Base-by-base conservation (phyloP, 1,284 basidiomycete species). In the Exobasidium rhododendri region DNA sequence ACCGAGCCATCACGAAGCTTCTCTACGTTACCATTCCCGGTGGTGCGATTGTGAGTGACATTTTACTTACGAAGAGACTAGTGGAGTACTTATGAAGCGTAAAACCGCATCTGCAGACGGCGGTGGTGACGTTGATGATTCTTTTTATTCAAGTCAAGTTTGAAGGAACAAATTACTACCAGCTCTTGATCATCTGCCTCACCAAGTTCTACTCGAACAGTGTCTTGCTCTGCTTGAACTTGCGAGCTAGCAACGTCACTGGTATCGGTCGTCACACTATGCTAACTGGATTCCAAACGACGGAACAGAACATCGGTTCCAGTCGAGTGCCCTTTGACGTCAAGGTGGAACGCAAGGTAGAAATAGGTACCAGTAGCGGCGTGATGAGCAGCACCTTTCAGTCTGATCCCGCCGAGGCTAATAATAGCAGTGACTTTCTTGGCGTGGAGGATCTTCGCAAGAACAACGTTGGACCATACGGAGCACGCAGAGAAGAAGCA, bases 131-230 rank as follows among this genome's bases (percentile, higher is more conserved):
- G 14, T 22, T 55, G n/a, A 6, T 55, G 52, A 55, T 55, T 17
- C 28, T 26, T 26, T 13, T 55, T 26, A 30, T 55, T 13, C 52
- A 55, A 55, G 52, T 4, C 52, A 35, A 26, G 5, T 55, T 3
- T n/a, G 17, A 26, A 17, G 52, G 52, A 26, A 13, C 30, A 13
- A 31, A 26, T 4, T 44, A 40, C 29, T 55, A 55, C 17, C 52
- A 55, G 20, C 17, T 55, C 4, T 29, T 55, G 20, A 55, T 55
- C 26, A 30, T 55, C 40, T 20, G 31, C 29, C 30, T 55, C 5
- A 55, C 20, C 52, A 55, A 55, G 26, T 22, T 55, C 28, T 55
- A 55, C 30, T 40, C 52, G 2, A 55, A 55, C 29, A 55, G 52
- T 29, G 52, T 55, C 3, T 14, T 55, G 14, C 26, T 55, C 29